These are phyloP conservation scores for Microdochium nivale DNA, from an alignment of 2,329 filamentous ascomycete genomes.

Conservation along the genomic window DNA sequence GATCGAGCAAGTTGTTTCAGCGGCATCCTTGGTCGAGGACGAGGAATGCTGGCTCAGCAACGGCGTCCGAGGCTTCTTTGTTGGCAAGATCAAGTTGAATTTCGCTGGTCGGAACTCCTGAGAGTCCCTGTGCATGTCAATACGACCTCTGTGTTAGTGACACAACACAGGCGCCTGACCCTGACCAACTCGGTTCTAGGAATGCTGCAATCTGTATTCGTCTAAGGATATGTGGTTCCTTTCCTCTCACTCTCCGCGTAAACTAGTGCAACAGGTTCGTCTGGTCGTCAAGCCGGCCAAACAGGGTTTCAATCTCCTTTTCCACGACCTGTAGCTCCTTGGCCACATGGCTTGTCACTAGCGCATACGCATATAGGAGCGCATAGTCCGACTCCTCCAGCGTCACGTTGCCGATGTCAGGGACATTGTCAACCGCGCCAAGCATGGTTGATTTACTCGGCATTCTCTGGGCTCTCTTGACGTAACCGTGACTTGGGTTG, in stretches of 20 bases:
- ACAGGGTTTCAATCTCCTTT: conserved; percentile 52
- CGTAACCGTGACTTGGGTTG: not conserved
- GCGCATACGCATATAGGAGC: conserved; percentile 80
- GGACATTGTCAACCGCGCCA: conserved; percentile 11
- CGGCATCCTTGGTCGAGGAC: conserved; percentile 53
- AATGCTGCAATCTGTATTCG: conserved; percentile 1
- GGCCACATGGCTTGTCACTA: conserved; percentile 59
- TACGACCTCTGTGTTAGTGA: no score
- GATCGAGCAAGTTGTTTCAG: conserved; percentile 53
- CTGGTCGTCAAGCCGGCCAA: conserved; percentile 55
- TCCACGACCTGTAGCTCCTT: conserved; percentile 54
- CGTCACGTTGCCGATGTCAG: conserved; percentile 22
- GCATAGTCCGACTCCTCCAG: conserved; percentile 78
- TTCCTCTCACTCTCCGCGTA: not conserved
- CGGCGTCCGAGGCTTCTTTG: conserved; percentile 70
- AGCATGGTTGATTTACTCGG: conserved; percentile 8
- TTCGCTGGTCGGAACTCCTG: not conserved
- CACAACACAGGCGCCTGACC: no score
- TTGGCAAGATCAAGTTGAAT: conserved; percentile 25
- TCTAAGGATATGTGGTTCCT: not conserved
- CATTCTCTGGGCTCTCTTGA: conserved; percentile 3
- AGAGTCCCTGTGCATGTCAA: no score
- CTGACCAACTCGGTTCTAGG: not conserved
- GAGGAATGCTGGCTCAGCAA: conserved; percentile 88
- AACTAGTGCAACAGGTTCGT: conserved; percentile 44